A percentile compares a stretch with the other conserved stretches of the same genome.
Evolutionary conservation across 306 rosid species (phyloP).

Genomic region (Rubus idaeus): DNA sequence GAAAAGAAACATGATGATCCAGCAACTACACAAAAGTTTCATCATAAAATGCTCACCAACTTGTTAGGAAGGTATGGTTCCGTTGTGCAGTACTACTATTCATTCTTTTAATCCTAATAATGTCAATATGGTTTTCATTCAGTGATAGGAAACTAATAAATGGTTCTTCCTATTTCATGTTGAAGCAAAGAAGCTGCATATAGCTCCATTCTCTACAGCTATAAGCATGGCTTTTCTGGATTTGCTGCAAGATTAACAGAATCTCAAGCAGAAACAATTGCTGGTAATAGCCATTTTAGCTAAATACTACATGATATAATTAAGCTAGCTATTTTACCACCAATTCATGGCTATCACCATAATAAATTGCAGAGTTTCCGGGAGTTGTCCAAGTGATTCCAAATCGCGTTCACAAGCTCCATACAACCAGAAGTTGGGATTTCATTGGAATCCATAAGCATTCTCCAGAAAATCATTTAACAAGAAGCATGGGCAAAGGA

Average conservation of each 20-base stretch:
- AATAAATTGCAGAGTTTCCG: slow-evolving; percentile 48
- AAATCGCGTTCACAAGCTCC: slow-evolving; percentile 60
- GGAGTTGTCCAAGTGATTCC: slow-evolving; percentile 71
- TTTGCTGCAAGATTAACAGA: slow-evolving; percentile 76
- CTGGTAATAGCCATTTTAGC: slow-evolving; percentile 35
- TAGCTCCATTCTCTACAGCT: slow-evolving; percentile 69
- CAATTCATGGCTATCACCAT: slow-evolving; percentile 21
- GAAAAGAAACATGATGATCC: slow-evolving; percentile 47
- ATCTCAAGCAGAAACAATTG: slow-evolving; percentile 57
- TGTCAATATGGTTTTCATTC: slow-evolving; percentile 5
- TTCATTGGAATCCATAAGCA: slow-evolving; percentile 51
- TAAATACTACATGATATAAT: slow-evolving; percentile 7
- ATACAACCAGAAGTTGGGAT: slow-evolving; percentile 91
- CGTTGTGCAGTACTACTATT: background rate
- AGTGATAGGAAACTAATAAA: background rate
- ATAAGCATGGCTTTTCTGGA: slow-evolving; percentile 82
- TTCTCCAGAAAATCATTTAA: slow-evolving; percentile 29
- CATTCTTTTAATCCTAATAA: background rate
- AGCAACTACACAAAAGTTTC: slow-evolving; percentile 44
- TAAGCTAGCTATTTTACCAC: slow-evolving; percentile 24
- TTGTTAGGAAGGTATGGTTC: slow-evolving; percentile 64
- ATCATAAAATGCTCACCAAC: slow-evolving; percentile 52
- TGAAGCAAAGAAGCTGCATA: slow-evolving; percentile 76
- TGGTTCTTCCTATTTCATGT: slow-evolving; percentile 16
- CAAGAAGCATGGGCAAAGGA: slow-evolving; percentile 57